Conservation (phyloP, 1,139 yeast species). For the Geotrichum cucujoidarum region DNA sequence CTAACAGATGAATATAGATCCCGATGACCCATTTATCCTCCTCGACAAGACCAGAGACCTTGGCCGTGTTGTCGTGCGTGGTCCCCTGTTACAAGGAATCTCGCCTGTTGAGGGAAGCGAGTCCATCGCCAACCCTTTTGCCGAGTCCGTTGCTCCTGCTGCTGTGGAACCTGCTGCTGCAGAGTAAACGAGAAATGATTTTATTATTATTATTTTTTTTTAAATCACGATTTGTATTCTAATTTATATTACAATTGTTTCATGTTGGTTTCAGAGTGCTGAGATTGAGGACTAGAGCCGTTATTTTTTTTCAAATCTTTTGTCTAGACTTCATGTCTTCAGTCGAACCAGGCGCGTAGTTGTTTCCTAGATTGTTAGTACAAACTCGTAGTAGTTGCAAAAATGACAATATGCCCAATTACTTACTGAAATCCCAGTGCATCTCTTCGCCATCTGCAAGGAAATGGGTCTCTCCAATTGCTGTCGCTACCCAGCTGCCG, state of each 20-base stretch:
- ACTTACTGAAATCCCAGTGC: conserved; percentile 75
- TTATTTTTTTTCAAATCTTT: background rate
- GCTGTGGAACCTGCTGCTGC: background rate
- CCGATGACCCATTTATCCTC: conserved; percentile 52
- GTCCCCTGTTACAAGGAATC: conserved; percentile 73
- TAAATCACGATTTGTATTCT: too few species aligned
- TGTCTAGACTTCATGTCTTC: conserved; percentile 53
- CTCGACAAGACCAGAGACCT: conserved; percentile 54
- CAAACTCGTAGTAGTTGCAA: too few species aligned
- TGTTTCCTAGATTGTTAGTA: conserved; percentile 31
- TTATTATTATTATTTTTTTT: too few species aligned
- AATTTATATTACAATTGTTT: too few species aligned
- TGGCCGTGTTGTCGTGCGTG: conserved; percentile 80
- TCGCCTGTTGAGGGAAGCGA: conserved; percentile 84
- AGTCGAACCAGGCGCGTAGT: conserved; percentile 71
- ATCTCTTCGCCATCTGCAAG: conserved; percentile 77
- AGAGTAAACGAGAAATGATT: too few species aligned
- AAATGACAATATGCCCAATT: background rate
- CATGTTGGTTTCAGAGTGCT: background rate
- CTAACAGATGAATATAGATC: conserved; percentile 38
- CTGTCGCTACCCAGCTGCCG: conserved; percentile 52
- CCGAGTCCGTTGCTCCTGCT: conserved; percentile 2
- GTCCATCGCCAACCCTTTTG: conserved; percentile 67
- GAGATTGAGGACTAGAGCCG: background rate
- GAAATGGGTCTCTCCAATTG: conserved; percentile 67